Evolutionary conservation across 202 grass and related monocot species (phyloP), one percentile per base, ranked within the genome.

Genomic region (Tripidium arundinaceum): DNA sequence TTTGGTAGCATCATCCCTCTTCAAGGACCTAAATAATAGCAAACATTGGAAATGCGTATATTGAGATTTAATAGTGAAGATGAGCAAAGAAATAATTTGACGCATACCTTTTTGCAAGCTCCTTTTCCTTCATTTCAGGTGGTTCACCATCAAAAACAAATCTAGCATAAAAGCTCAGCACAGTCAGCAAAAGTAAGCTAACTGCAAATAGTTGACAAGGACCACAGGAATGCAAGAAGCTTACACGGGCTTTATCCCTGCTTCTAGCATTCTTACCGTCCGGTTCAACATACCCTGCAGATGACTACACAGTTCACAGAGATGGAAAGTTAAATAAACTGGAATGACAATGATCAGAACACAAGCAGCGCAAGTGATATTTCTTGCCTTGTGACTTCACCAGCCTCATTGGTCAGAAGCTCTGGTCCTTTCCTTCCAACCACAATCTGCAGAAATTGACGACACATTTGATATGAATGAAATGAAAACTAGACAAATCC

Each of bases 201-300:
- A n/a, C n/a, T n/a, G n/a, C n/a, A n/a, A n/a, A n/a, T n/a, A n/a
- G n/a, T n/a, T n/a, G n/a, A n/a, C n/a, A n/a, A n/a, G n/a, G n/a
- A n/a, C n/a, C n/a, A n/a, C n/a, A n/a, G n/a, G n/a, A n/a, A n/a
- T n/a, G n/a, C n/a, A n/a, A n/a, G n/a, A n/a, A n/a, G n/a, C n/a
- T n/a, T n/a, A n/a, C n/a, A n/a, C n/a, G n/a, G n/a, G n/a, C n/a
- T n/a, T n/a, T n/a, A n/a, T n/a, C n/a, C n/a, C n/a, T n/a, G n/a
- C n/a, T n/a, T n/a, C n/a, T n/a, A n/a, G n/a, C n/a, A n/a, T n/a
- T n/a, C n/a, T n/a, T n/a, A n/a, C n/a, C n/a, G n/a, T n/a, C n/a
- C n/a, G n/a, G n/a, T 94, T 94, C 54, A 97, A 89, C 87, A 97
- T 90, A 49, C 94, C 91, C 76, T 94, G 89, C 65, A 97, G 86